A percentile compares a stretch with the other conserved stretches of the same genome.
Conservation (phyloP, 352 stramenopile genomes). For the Globisporangium alternatum region DNA sequence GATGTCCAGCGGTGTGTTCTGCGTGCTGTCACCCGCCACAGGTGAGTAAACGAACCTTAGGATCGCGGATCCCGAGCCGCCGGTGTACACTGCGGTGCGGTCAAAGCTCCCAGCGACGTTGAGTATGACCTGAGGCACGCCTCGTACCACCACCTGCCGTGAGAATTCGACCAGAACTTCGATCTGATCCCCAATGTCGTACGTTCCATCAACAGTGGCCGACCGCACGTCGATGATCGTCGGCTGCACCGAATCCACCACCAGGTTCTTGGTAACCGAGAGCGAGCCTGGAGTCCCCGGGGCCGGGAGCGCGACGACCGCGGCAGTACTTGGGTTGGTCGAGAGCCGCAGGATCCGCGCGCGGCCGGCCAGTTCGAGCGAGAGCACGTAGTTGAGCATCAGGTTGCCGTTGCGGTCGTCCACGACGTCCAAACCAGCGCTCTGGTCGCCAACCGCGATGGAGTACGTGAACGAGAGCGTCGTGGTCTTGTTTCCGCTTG, state of each 20-base stretch:
- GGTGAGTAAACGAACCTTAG: slow-evolving; percentile 59
- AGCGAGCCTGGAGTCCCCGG: slow-evolving; percentile 46
- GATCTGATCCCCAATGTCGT: slow-evolving; percentile 57
- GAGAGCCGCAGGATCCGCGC: slow-evolving; percentile 52
- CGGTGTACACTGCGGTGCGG: slow-evolving; percentile 45
- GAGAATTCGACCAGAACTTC: slow-evolving; percentile 58
- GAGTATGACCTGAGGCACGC: slow-evolving; percentile 40
- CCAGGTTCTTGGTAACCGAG: slow-evolving; percentile 35
- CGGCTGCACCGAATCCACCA: slow-evolving; percentile 46
- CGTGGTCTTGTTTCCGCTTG: slow-evolving; percentile 35
- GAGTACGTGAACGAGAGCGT: slow-evolving; percentile 53
- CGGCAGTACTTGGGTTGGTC: slow-evolving; percentile 39
- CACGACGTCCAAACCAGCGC: slow-evolving; percentile 36
- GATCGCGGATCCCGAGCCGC: slow-evolving; percentile 40
- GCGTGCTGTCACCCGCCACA: slow-evolving; percentile 37
- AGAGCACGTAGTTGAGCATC: slow-evolving; percentile 46
- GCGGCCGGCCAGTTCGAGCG: slow-evolving; percentile 27
- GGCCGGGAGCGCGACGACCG: slow-evolving; percentile 38
- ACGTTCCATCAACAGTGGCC: slow-evolving; percentile 44
- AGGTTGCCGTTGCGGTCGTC: slow-evolving; percentile 42
- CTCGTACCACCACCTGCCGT: slow-evolving; percentile 38
- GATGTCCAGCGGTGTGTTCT: slow-evolving; percentile 40
- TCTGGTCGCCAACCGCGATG: slow-evolving; percentile 37
- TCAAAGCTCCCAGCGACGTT: slow-evolving; percentile 37
- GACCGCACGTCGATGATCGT: slow-evolving; percentile 44